These are phyloP conservation scores for Fusarium secorum DNA, from an alignment of 2,329 filamentous ascomycete species.

Conservation along the genomic window DNA sequence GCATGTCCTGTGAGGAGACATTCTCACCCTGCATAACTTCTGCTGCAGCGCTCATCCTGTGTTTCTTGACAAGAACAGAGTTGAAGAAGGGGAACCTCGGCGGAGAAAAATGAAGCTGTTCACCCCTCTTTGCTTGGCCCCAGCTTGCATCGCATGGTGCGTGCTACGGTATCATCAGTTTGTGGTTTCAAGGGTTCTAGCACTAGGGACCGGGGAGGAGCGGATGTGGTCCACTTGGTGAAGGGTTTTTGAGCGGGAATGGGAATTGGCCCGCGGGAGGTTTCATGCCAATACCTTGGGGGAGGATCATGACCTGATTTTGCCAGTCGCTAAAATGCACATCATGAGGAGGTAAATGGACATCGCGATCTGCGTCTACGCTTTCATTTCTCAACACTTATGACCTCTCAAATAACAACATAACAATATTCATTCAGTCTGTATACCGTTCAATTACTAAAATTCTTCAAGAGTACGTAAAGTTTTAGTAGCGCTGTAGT, in stretches of 20 bases:
- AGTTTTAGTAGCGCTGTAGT: no score
- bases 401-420: no score
- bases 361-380: rapidly evolving
- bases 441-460: no score
- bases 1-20: not conserved
- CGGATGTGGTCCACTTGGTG: not conserved
- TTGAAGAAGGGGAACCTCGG: no score
- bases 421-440: rapidly evolving
- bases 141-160: slow-evolving; percentile 4
- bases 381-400: rapidly evolving
- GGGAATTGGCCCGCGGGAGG: not conserved
- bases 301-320: not conserved
- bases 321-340: not conserved
- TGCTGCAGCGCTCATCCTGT: slow-evolving; percentile 2
- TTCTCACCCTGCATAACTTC: not conserved
- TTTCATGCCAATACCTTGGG: not conserved
- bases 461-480: rapidly evolving
- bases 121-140: slow-evolving; percentile 1
- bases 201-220: slow-evolving; percentile 12
- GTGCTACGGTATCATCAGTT: not conserved
- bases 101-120: not conserved
- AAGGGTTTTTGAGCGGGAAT: not conserved
- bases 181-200: not conserved
- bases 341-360: not conserved
- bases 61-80: rapidly evolving